Evolutionary conservation across 192 early-diverging fungal species (phyloP), one percentile per base, ranked within the genome.

Genomic region (Chytriomyces hyalinus): DNA sequence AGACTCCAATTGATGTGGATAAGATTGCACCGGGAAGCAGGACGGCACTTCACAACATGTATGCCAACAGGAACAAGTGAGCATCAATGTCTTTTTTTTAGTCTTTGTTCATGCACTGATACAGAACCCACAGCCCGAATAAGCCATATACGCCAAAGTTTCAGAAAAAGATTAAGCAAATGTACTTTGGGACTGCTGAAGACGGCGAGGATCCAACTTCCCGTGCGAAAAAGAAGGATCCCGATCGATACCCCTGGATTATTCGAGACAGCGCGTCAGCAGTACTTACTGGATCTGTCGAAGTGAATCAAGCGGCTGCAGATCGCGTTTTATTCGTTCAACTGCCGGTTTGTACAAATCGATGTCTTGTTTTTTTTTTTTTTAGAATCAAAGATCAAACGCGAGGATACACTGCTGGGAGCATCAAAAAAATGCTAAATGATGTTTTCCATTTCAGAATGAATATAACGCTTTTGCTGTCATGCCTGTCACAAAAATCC

Each of bases 131-230:
- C n/a, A 59, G 53, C 63, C 75, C 43, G 77, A 76, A 75, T 73
- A 77, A 67, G 75, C 70, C 65, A 9, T 76, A 57, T 76, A 79
- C 66, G 6, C 75, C 15, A 62, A 78, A 77, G 48, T 87, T 87
- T 77, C 82, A 85, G 67, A 87, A 87, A 67, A 87, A 85, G 76
- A 82, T 81, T n/a, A 80, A 81, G 49, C 80, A 68, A 26, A 80
- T 77, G 76, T 82, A 81, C 50, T 76, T 83, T 26, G 77, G 77
- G 2, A 82, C 67, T 9, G 80, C 51, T 11, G 65, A 75, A 22
- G 74, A 61, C 59, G 67, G 57, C 6, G 74, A 72, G 24, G 67
- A 61, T 15, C 47, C 59, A 11, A 65, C 67, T 7, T 46, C 49
- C 17, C 65, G 75, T 20, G 49, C 57, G 49, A 76, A 70, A 51